Percentiles rank a stretch among this genome's conserved stretches.
These are phyloP conservation scores for Scutellaria barbata DNA, from an alignment of 257 asterid genomes.

Conservation along the genomic window DNA sequence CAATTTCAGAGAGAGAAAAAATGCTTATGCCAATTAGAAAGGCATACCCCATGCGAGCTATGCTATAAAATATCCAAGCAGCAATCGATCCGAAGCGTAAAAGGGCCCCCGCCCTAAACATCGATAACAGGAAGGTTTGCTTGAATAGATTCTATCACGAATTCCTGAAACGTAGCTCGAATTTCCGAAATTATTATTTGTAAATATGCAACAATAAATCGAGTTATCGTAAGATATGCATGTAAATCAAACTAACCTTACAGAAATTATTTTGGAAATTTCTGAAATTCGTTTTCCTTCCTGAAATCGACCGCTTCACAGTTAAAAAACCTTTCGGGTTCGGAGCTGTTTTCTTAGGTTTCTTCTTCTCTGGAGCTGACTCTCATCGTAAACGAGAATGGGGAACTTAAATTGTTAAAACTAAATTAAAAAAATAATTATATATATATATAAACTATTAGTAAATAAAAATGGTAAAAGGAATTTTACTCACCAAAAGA, in stretches of 20 bases:
- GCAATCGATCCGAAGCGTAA: constrained; percentile 54
- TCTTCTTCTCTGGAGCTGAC: neutral
- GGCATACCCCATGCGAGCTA: constrained; percentile 63
- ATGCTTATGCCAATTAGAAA: neutral
- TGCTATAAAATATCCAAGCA: constrained; percentile 47
- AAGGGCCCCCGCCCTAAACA: constrained; percentile 54
- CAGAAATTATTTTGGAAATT: constrained; percentile 30
- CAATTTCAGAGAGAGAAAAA: constrained; percentile 13
- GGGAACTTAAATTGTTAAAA: neutral
- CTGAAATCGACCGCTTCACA: constrained; percentile 40
- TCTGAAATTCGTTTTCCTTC: constrained; percentile 32
- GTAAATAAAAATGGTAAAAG: too few species aligned
- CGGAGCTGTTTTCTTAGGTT: constrained; percentile 3
- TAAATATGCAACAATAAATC: neutral
- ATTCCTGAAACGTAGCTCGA: constrained; percentile 40
- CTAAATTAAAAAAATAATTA: too few species aligned
- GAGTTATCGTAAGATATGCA: neutral
- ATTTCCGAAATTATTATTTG: neutral
- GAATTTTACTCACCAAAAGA: too few species aligned
- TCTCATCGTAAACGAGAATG: neutral
- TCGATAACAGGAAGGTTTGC: constrained; percentile 45
- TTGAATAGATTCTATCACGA: constrained; percentile 31
- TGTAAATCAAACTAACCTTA: constrained; percentile 33
- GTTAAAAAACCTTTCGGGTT: neutral
- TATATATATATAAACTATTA: too few species aligned